Base-by-base conservation (phyloP, 495 filamentous ascomycete species). In the Penicillium pancosmium region DNA sequence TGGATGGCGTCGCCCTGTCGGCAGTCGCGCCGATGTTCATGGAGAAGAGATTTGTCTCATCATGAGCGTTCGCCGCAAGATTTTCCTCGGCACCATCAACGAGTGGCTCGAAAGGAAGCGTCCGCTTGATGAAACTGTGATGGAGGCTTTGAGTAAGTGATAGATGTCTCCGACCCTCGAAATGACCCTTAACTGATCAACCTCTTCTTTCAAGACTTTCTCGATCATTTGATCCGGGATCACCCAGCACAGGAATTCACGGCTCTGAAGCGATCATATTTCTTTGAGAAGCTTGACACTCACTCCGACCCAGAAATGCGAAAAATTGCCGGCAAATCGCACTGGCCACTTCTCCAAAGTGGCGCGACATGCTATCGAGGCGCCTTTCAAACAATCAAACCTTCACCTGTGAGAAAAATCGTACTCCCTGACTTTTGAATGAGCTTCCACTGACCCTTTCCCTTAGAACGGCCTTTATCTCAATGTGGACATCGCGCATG, bases 151-250 rank as follows among this genome's bases (percentile, higher is more conserved):
- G 61, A 96, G 84, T 87, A 76, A 73, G 78, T 74, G 21, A 7
- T 15, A 13, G 36, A 27, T 35, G 1, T 23, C 18, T 9, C n/a
- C 3, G 16, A 6, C 4, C 41, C 13, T 5, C 10, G 1, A 41
- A 25, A 13, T 59, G 5, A 36, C 35, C 11, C 9, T 10, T 49
- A 31, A 44, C 6, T 27, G 15, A 40, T 19, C 36, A 16, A 48
- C 19, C 54, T 63, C 76, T 55, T 77, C 50, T 50, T 21, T 54
- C 19, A 51, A 79, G 83, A 89, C 69, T 95, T 97, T 72, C 76
- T 98, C 3, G 93, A 98, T 60, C 94, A 98, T 68, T 75, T 91
- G 18, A 73, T 98, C 38, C 91, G 93, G 12, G 87, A 96, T 72
- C 73, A 68, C 2, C 91, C 94, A 0, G 85, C 85, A 0, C 76